A percentile compares a stretch with the other conserved stretches of the same genome.
Conservation (phyloP, 352 stramenopile species). For the Saprolegnia parasitica region DNA sequence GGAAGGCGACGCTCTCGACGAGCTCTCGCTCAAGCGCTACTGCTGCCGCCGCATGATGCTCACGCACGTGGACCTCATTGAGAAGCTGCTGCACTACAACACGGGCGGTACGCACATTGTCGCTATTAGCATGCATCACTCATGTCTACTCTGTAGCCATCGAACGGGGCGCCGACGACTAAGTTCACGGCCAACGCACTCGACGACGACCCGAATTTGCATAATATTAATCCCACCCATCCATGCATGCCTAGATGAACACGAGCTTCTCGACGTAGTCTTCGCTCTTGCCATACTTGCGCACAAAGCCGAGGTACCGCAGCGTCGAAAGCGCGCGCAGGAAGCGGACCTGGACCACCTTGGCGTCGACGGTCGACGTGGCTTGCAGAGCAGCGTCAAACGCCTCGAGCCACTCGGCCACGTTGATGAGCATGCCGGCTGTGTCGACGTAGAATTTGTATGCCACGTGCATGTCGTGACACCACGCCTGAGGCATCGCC, state of each 20-base stretch:
- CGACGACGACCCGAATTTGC: neutral
- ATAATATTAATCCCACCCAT: slow-evolving; percentile 1
- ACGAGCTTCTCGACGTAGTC: slow-evolving; percentile 73
- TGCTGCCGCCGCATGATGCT: slow-evolving; percentile 99
- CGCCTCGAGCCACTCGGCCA: slow-evolving; percentile 62
- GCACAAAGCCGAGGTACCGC: slow-evolving; percentile 57
- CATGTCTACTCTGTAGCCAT: slow-evolving; percentile 47
- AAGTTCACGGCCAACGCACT: slow-evolving; percentile 14
- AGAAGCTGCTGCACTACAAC: slow-evolving; percentile 99
- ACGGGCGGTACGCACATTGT: slow-evolving; percentile 62
- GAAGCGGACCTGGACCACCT: slow-evolving; percentile 57
- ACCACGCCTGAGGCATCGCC: slow-evolving; percentile 33
- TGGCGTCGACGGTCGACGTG: slow-evolving; percentile 27
- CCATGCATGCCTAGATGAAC: slow-evolving; percentile 48
- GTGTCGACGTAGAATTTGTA: slow-evolving; percentile 74
- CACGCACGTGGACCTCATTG: slow-evolving; percentile 99
- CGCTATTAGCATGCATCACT: neutral
- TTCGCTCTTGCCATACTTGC: slow-evolving; percentile 34
- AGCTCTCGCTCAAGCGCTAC: slow-evolving; percentile 98
- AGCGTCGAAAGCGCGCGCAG: slow-evolving; percentile 60
- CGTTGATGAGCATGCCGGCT: slow-evolving; percentile 48
- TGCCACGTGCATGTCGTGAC: slow-evolving; percentile 54
- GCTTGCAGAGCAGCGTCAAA: slow-evolving; percentile 43
- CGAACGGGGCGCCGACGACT: slow-evolving; percentile 67
- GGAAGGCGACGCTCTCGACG: slow-evolving; percentile 96